Conservation (phyloP, 495 filamentous ascomycete genomes). For the Penicillium lividum region DNA sequence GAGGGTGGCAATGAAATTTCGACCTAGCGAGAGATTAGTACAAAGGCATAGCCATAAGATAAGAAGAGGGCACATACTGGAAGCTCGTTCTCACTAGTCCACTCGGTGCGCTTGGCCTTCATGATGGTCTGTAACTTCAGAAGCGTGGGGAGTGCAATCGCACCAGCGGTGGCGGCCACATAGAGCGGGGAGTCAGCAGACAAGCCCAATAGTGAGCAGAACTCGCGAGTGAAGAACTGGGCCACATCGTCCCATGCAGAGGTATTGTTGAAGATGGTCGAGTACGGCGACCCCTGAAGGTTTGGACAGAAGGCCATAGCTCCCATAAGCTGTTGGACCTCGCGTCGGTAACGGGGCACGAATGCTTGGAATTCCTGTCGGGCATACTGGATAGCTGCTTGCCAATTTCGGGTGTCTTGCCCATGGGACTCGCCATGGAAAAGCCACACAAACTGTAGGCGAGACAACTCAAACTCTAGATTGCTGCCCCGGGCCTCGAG, state of each 20-base stretch:
- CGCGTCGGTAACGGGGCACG: constrained; percentile 64
- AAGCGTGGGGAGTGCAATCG: constrained; percentile 82
- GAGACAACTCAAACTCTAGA: constrained; percentile 90
- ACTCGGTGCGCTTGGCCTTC: constrained; percentile 85
- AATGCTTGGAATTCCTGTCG: constrained; percentile 65
- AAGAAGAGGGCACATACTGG: constrained; percentile 53
- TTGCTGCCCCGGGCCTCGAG: constrained; percentile 86
- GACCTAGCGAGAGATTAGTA: constrained; percentile 49
- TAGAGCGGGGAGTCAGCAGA: constrained; percentile 89
- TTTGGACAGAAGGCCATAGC: constrained; percentile 78
- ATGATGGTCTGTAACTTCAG: constrained; percentile 81
- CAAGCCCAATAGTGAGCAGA: constrained; percentile 87
- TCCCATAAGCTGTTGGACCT: constrained; percentile 73
- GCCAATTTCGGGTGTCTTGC: constrained; percentile 39
- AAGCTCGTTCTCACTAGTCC: constrained; percentile 88
- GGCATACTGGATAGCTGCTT: constrained; percentile 73
- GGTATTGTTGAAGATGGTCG: constrained; percentile 68
- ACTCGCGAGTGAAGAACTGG: constrained; percentile 85
- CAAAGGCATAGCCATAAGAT: neutral
- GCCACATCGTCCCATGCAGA: constrained; percentile 78
- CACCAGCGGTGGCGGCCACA: constrained; percentile 85
- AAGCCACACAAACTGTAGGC: constrained; percentile 82
- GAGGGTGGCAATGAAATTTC: constrained; percentile 84
- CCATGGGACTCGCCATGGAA: constrained; percentile 54
- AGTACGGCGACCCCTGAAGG: constrained; percentile 70